Evolutionary conservation across 768 basidiomycete genomes (phyloP), one percentile per base, ranked within the genome.

Genomic region (Lentinula detonsa): DNA sequence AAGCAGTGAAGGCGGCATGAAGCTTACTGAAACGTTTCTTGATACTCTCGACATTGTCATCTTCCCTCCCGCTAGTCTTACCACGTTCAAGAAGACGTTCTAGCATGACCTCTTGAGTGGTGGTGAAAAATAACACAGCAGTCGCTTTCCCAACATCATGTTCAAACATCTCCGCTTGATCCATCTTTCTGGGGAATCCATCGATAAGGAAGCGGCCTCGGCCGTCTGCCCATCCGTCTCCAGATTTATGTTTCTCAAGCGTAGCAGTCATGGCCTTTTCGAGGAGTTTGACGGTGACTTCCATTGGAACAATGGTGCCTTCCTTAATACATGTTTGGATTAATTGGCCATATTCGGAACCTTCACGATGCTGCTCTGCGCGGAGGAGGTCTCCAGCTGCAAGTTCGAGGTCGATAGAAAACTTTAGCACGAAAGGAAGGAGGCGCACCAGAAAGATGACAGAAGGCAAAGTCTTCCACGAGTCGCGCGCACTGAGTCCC

Each of bases 101-200:
- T 33, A 90, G 81, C 88, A 98, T 92, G 64, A 94, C 87, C 52
- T 91, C 84, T 70, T 98, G 89, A 13, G 91, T 87, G 8, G 94
- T 95, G 7, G 84, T 80, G 74, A 91, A 93, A 80, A 90, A 97
- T 54, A 99, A 75, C 35, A 95, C 90, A 61, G 87, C 76, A 0
- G 87, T 82, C 2, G 94, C 90, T 54, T 76, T 63, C 74, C 95
- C 97, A 61, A 97, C 96, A 51, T 86, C 80, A 66, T 90, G 79
- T 68, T 98, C 96, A 69, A 98, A 99, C 71, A 87, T 86, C 68
- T 88, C 62, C 0, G 95, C 96, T 75, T 99, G 97, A 71, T 99
- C 97, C 94, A 98, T 95, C 80, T 98, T 95, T 63, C 96, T 84
- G 59, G 96, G 97, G 75, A 98, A 98, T 1, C 96, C 97, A 64